A percentile compares a stretch with the other conserved stretches of the same genome.
phyloP scores from a whole-genome alignment of 2,329 filamentous ascomycete genomes.

The Neofusicoccum umdonicola region DNA sequence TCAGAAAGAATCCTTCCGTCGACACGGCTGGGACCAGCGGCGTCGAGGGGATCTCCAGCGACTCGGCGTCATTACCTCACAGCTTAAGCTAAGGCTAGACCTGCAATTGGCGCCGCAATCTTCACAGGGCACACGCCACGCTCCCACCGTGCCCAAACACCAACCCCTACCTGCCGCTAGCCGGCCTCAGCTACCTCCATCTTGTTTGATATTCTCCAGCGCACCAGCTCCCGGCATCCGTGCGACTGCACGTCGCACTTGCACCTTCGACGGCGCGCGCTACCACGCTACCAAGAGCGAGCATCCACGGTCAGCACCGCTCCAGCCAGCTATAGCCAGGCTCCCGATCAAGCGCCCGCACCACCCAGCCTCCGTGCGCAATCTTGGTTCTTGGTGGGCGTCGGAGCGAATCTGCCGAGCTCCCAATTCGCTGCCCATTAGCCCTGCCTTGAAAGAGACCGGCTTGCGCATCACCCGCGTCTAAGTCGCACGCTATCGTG shows the following conservation, averaged over 20 bases:
- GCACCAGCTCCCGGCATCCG: conserved; percentile 16
- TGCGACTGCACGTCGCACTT: conserved; percentile 17
- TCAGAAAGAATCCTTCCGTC: conserved; percentile 12
- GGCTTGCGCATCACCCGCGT: conserved; percentile 51
- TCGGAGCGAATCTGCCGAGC: conserved; percentile 40
- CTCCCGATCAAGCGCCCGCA: conserved; percentile 15
- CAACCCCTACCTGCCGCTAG: conserved; percentile 32
- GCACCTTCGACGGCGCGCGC: conserved; percentile 15
- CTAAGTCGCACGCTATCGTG: conserved; percentile 45
- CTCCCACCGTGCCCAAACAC: conserved; percentile 17
- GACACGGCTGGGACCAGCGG: conserved; percentile 12
- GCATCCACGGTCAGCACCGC: conserved; percentile 3
- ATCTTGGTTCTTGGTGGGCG: conserved; percentile 10
- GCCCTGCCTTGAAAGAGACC: conserved; percentile 33
- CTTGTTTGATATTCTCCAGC: conserved; percentile 22
- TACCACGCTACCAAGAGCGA: conserved; percentile 13
- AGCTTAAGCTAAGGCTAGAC: conserved; percentile 30
- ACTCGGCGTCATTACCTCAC: conserved; percentile 37
- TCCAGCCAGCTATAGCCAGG: conserved; percentile 12
- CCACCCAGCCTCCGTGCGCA: conserved; percentile 11
- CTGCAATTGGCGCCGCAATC: conserved; percentile 35
- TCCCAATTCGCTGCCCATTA: conserved; percentile 32
- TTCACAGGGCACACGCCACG: conserved; percentile 30
- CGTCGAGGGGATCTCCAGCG: conserved; percentile 17
- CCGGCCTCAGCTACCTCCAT: conserved; percentile 24